Conservation (phyloP, 768 basidiomycete genomes). For the Naganishia vaughanmartiniae region DNA sequence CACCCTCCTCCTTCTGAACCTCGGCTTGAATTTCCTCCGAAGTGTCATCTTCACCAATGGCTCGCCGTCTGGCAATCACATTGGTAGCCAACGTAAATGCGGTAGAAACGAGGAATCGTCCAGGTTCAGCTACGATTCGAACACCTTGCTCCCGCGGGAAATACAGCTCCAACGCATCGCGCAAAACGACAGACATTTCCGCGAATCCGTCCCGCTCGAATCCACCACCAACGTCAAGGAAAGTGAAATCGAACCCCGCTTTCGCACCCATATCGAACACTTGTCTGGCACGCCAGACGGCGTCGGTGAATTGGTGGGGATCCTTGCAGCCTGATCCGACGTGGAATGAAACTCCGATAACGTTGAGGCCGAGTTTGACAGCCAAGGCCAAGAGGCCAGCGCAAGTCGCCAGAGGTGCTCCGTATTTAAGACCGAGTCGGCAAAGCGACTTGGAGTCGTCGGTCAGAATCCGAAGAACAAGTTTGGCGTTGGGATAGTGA, state of each 20-base stretch:
- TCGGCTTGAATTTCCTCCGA: conserved; percentile 33
- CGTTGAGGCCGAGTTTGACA: conserved; percentile 71
- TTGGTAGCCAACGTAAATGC: conserved; percentile 90
- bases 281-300: conserved; percentile 72
- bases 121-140: conserved; percentile 90
- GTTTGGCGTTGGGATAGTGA: conserved; percentile 72
- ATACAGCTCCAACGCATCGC: conserved; percentile 66
- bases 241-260: conserved; percentile 73
- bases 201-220: conserved; percentile 89
- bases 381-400: conserved; percentile 77
- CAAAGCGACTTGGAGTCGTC: conserved; percentile 95
- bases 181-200: conserved; percentile 68
- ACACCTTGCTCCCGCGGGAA: conserved; percentile 67
- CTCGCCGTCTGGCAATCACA: conserved; percentile 77
- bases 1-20: conserved; percentile 51
- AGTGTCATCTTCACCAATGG: conserved; percentile 33
- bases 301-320: conserved; percentile 82
- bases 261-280: conserved; percentile 84
- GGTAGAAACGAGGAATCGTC: conserved; percentile 85
- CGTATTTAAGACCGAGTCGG: conserved; percentile 90
- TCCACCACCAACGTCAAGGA: conserved; percentile 94
- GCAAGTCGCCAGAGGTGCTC: conserved; percentile 79
- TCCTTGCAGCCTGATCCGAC: conserved; percentile 97
- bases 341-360: conserved; percentile 95
- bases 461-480: conserved; percentile 92